Base-by-base conservation (phyloP, 2,329 filamentous ascomycete genomes). In the Thelonectria discophora region DNA sequence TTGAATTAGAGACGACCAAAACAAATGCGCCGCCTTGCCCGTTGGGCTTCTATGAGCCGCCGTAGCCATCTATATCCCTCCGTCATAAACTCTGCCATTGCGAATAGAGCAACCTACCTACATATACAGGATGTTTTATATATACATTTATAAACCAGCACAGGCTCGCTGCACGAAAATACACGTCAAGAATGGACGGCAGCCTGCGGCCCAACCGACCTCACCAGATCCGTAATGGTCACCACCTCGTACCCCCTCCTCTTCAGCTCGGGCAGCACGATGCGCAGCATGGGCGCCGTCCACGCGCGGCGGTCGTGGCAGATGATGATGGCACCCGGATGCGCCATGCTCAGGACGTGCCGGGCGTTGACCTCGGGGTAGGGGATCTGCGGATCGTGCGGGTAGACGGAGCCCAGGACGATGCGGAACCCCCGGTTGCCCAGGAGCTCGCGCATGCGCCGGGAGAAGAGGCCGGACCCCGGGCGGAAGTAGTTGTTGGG, bases 321-420 rank as follows among this genome's bases (percentile, higher is more conserved):
- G 53, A 97, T 89, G 63, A 97, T 88, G 59, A 97, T 90, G 27
- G 86, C 89, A 0, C 93, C 93, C 0, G 90, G 88, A 48, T 86
- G 81, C 37, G 90, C 81, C 90, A 93, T 93, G 77, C 91, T 93
- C 68, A 97, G 76, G 4, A 97, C 86, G 79, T 97, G 93, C 66
- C 81, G 82, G 8, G 91, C 89, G 77, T 97, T 97, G 54, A 93
- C 68, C 65, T 81, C 79, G 67, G 86, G 84, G 71, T 85, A 89
- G 10, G 81, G 81, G 60, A 97, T 89, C 81, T 96, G 93, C n/a
- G 93, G 88, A 78, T 97, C 93, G 78, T 97, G 93, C 5, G 93
- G 93, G 77, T 96, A 97, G 42, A 97, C 88, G 75, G 88, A 89
- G 3, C 93, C 93, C 40, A 97, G 79, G n/a, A 93, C 89, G 53